phyloP scores from a whole-genome alignment of 2,329 filamentous ascomycete genomes.

The Colletotrichum nymphaeae region DNA sequence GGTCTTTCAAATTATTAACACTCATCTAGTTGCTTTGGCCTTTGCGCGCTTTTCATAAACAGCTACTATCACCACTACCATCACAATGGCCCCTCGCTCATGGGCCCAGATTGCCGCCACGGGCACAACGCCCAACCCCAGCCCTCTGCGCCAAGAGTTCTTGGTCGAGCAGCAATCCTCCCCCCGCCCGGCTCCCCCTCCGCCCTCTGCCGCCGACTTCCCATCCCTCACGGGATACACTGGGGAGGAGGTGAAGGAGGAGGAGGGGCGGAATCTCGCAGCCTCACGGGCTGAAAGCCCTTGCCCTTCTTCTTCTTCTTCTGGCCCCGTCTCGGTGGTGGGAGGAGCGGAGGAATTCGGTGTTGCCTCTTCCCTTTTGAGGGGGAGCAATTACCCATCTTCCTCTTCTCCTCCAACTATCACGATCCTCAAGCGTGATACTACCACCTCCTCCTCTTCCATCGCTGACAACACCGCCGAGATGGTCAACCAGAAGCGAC shows the following conservation, averaged over 20 bases:
- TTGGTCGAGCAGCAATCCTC: neutral
- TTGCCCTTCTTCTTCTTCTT: neutral
- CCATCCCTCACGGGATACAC: neutral
- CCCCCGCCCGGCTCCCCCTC: neutral
- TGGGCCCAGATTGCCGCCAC: constrained; percentile 19
- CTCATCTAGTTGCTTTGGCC: neutral
- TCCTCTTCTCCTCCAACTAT: neutral
- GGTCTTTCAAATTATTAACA: neutral
- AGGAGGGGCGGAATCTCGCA: neutral
- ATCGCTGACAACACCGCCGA: neutral
- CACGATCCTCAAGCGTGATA: neutral
- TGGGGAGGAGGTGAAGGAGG: neutral
- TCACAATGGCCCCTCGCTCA: neutral
- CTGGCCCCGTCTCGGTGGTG: neutral
- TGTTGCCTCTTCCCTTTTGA: neutral
- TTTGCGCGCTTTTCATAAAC: neutral
- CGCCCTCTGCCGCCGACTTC: neutral
- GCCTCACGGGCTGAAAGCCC: neutral
- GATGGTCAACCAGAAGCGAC: constrained; percentile 2
- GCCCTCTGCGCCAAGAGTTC: neutral
- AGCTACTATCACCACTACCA: neutral
- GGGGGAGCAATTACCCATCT: neutral
- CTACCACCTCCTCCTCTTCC: neutral
- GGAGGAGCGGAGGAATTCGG: neutral
- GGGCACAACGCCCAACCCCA: neutral